Evolutionary conservation across 768 basidiomycete genomes (phyloP), one percentile per base, ranked within the genome.

Genomic region (Boletus patriciae): DNA sequence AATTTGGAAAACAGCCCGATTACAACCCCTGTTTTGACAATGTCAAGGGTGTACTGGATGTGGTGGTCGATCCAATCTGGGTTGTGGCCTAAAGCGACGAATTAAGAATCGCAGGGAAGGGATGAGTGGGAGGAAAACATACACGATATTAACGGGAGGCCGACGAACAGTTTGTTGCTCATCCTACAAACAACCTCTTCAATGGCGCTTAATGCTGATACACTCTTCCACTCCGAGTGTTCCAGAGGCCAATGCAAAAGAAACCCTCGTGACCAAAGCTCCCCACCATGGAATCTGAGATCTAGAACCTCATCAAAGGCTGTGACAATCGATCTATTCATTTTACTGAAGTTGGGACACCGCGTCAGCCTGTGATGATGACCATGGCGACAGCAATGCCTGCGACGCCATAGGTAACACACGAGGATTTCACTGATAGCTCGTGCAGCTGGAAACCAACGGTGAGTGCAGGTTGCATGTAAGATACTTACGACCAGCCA

Each of bases 71-170:
- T 25, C 25, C 25, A 25, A 25, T 42, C 50, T 0, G 25, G 50
- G 29, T 51, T 13, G 9, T 18, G 18, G 18, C n/a, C 38, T 40
- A n/a, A 4, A 40, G 8, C 34, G 31, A 54, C 2, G 12, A 3
- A 51, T 9, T 21, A 6, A 33, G 2, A 37, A 21, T 5, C 38
- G 3, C 11, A 25, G 13, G 44, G 21, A 38, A 11, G 2, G 27
- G 34, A 3, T 38, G 23, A 34, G 10, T 11, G 31, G n/a, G n/a
- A 1, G 29, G 19, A 16, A 11, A 36, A 69, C 76, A 25, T 48
- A 80, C 82, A 83, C 1, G 78, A 47, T 2, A n/a, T n/a, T n/a
- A n/a, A n/a, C n/a, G 80, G 79, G 19, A 75, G 66, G 0, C 80
- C 82, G 8, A 83, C 75, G 56, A 83, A 79, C 5, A 77, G 52